Conservation (phyloP, 139 green algal genomes). For the Chlorella sp. region DNA sequence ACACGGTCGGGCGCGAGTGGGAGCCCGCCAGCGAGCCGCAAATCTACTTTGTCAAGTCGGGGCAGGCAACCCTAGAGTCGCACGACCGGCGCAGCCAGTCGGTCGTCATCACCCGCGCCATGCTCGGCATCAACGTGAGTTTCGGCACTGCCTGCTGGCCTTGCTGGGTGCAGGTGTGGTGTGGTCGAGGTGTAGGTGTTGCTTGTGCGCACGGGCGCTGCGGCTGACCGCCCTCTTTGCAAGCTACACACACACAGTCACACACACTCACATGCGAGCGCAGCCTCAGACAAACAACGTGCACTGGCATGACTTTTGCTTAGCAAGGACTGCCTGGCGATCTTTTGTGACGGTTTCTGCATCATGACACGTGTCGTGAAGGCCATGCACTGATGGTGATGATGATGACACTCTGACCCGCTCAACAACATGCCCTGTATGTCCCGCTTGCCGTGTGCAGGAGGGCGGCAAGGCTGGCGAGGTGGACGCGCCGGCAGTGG, state of each 20-base stretch:
- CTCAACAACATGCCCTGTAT: background rate
- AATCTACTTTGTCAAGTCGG: conserved; percentile 40
- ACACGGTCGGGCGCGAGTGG: conserved; percentile 33
- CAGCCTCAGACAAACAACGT: no score
- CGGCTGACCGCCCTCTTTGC: no score
- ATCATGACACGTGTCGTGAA: conserved; percentile 4
- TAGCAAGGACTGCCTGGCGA: no score
- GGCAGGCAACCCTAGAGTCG: conserved; percentile 24
- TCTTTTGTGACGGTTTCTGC: no score
- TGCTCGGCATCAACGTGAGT: conserved; percentile 10
- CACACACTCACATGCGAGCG: no score
- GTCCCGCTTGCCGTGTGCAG: background rate
- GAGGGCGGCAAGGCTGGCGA: background rate
- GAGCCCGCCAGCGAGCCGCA: conserved; percentile 30
- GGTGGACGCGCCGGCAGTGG: conserved; percentile 3
- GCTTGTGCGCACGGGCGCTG: no score
- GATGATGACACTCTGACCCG: background rate
- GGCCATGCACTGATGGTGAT: background rate
- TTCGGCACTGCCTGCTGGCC: no score
- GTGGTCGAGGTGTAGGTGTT: no score
- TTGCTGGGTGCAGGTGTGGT: no score
- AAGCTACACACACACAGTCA: no score
- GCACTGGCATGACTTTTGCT: no score
- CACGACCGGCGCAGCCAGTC: conserved; percentile 17
- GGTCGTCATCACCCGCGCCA: background rate